Conservation (phyloP, 1,139 yeast genomes). For the Zygoascus sp. region DNA sequence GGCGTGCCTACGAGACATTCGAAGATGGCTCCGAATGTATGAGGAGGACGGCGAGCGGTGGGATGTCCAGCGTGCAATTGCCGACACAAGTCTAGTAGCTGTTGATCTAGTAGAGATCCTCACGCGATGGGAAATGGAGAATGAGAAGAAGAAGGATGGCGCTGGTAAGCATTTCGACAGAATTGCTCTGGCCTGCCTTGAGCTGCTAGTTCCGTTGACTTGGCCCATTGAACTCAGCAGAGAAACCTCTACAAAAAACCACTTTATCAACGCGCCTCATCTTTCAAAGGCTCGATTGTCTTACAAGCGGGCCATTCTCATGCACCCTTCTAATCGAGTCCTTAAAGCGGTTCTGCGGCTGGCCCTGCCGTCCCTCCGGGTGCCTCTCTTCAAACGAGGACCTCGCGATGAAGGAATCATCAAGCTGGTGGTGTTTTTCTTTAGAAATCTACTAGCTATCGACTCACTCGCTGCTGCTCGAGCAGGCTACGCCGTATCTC, state of each 20-base stretch:
- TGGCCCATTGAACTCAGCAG: constrained; percentile 73
- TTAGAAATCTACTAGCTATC: constrained; percentile 71
- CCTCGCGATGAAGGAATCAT: constrained; percentile 70
- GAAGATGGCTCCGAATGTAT: constrained; percentile 78
- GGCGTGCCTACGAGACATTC: constrained; percentile 82
- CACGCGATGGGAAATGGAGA: constrained; percentile 62
- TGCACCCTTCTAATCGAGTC: constrained; percentile 55
- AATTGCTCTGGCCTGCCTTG: constrained; percentile 67
- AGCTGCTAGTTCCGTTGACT: constrained; percentile 75
- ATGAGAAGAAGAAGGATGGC: constrained; percentile 30
- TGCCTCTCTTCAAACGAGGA: constrained; percentile 53
- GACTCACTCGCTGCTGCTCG: constrained; percentile 53
- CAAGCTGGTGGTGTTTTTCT: constrained; percentile 64
- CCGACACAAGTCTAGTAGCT: constrained; percentile 67
- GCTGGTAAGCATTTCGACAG: constrained; percentile 42
- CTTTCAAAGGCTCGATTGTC: constrained; percentile 60
- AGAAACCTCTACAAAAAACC: constrained; percentile 45
- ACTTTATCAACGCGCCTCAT: constrained; percentile 53
- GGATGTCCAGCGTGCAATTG: constrained; percentile 86
- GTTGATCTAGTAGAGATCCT: constrained; percentile 74
- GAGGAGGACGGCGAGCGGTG: constrained; percentile 67
- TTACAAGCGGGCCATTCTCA: constrained; percentile 67
- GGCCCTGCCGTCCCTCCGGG: constrained; percentile 61
- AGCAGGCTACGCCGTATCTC: constrained; percentile 12
- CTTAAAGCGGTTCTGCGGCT: constrained; percentile 68